A percentile compares a stretch with the other conserved stretches of the same genome.
Conservation (phyloP, 2,329 filamentous ascomycete genomes). For the Eutypa lata region DNA sequence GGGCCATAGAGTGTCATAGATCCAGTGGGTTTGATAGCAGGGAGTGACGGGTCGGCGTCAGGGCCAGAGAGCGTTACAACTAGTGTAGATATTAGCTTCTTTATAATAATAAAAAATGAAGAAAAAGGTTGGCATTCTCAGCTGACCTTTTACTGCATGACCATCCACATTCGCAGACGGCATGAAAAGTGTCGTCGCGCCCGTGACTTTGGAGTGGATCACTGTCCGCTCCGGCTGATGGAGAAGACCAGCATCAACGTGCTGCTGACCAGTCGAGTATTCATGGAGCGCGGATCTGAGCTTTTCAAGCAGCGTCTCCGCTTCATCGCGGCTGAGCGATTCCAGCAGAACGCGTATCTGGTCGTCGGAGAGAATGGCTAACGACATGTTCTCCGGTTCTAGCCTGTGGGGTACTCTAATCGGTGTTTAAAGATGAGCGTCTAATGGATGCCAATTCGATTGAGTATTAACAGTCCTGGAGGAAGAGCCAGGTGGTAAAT, state of each 20-base stretch:
- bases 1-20: conserved; percentile 67
- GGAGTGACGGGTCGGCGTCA: conserved; percentile 26
- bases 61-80: conserved; percentile 61
- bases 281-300: conserved; percentile 55
- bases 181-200: conserved; percentile 69
- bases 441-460: too few species aligned
- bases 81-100: conserved; percentile 23
- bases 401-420: neutral
- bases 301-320: conserved; percentile 47
- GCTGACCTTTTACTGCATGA: conserved; percentile 65
- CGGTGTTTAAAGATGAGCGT: too few species aligned
- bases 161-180: conserved; percentile 62
- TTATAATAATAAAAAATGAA: conserved; percentile 1
- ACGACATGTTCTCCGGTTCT: conserved; percentile 42
- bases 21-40: conserved; percentile 52
- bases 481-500: too few species aligned
- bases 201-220: conserved; percentile 44
- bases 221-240: conserved; percentile 55
- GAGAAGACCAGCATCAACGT: conserved; percentile 39
- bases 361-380: conserved; percentile 57
- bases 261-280: conserved; percentile 55
- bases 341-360: conserved; percentile 55
- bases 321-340: conserved; percentile 48
- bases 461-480: too few species aligned
- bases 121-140: neutral